phyloP scores from a whole-genome alignment of 192 early-diverging fungal genomes.

The Umbelopsis isabellina region DNA sequence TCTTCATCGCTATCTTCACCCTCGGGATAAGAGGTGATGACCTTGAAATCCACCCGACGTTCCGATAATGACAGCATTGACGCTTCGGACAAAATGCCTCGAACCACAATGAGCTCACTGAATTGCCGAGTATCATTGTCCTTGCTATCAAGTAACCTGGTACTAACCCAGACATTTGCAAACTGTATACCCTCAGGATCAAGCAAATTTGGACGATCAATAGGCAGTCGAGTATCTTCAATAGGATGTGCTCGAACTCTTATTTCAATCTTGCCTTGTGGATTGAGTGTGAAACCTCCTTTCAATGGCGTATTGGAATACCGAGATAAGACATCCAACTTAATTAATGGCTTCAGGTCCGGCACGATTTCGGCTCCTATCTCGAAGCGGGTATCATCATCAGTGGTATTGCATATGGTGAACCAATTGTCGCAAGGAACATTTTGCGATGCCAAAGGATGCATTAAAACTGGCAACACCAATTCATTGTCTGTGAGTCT shows the following conservation, averaged over 20 bases:
- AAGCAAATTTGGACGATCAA: slow-evolving; percentile 56
- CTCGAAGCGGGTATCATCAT: slow-evolving; percentile 81
- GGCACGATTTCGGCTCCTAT: slow-evolving; percentile 66
- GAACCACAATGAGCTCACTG: slow-evolving; percentile 67
- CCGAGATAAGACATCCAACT: slow-evolving; percentile 75
- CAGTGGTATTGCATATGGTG: slow-evolving; percentile 71
- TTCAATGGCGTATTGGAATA: slow-evolving; percentile 81
- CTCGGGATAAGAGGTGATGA: slow-evolving; percentile 56
- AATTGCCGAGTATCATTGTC: slow-evolving; percentile 40
- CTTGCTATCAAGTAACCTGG: slow-evolving; percentile 51
- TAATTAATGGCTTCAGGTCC: slow-evolving; percentile 63
- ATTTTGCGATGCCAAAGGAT: slow-evolving; percentile 61
- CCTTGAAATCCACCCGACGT: slow-evolving; percentile 70
- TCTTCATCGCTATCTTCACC: slow-evolving; percentile 54
- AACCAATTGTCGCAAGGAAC: slow-evolving; percentile 85
- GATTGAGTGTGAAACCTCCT: slow-evolving; percentile 65
- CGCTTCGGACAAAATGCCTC: slow-evolving; percentile 66
- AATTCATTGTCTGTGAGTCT: slow-evolving; percentile 62
- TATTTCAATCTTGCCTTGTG: slow-evolving; percentile 72
- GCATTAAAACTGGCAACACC: slow-evolving; percentile 70
- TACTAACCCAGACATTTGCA: slow-evolving; percentile 69
- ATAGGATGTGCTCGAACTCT: slow-evolving; percentile 64
- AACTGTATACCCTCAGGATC: slow-evolving; percentile 66
- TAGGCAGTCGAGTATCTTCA: slow-evolving; percentile 62
- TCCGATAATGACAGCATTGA: slow-evolving; percentile 71